Evolutionary conservation across 75 land plant genomes (phyloP), one percentile per base, ranked within the genome.

Genomic region (Pinus albicaulis): DNA sequence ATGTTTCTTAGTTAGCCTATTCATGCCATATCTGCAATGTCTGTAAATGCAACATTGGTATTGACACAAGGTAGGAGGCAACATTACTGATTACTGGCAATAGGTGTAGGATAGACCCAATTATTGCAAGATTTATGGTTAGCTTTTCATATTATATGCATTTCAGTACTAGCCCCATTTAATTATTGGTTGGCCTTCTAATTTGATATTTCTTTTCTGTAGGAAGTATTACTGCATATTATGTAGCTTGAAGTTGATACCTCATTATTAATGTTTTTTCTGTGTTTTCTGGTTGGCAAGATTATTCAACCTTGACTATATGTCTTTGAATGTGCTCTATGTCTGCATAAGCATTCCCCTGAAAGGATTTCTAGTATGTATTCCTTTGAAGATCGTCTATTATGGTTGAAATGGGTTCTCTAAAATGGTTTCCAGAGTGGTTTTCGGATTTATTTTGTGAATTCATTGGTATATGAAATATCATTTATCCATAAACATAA

Each of bases 221-320:
- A 65, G 70, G 70, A 16, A 34, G 70, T 66, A 66, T 66, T 38
- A 66, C 36, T 31, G 28, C 48, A 10, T 66, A 66, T 66, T 28
- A n/a, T 66, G 7, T 66, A 66, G 70, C 70, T 66, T 48, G 70
- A 66, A 66, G 70, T 36, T 66, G 70, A 66, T 17, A 17, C 44
- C 16, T 65, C 22, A 19, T 65, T 36, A 65, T 65, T 34, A 16
- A 65, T n/a, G n/a, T n/a, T n/a, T n/a, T n/a, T n/a, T n/a, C n/a
- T n/a, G n/a, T n/a, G n/a, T n/a, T n/a, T n/a, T n/a, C n/a, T n/a
- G n/a, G n/a, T n/a, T n/a, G n/a, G n/a, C n/a, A n/a, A n/a, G n/a
- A n/a, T n/a, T n/a, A n/a, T n/a, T n/a, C n/a, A n/a, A n/a, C n/a
- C n/a, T n/a, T n/a, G n/a, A n/a, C n/a, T n/a, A n/a, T n/a, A n/a